Conservation (phyloP, 1,284 basidiomycete genomes). For the Puccinia polysora region DNA sequence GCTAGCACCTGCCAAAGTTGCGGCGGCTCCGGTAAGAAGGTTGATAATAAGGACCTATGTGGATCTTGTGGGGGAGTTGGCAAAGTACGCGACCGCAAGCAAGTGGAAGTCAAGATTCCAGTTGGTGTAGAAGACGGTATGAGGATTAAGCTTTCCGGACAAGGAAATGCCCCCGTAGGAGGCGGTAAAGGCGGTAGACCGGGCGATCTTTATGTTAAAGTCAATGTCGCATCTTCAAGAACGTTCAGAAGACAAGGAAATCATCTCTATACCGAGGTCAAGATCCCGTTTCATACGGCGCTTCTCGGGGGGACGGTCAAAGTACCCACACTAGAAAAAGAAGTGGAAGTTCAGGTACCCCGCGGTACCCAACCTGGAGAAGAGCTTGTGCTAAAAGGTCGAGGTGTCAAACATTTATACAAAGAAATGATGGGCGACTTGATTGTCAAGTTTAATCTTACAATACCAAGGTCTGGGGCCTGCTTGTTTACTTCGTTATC, state of each 20-base stretch:
- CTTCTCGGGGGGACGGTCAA: conserved; percentile 85
- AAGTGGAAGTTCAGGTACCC: conserved; percentile 90
- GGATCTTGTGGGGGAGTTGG: conserved; percentile 78
- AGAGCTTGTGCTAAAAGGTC: conserved; percentile 87
- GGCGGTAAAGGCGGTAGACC: conserved; percentile 57
- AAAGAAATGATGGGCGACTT: conserved; percentile 66
- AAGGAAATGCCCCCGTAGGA: conserved; percentile 77
- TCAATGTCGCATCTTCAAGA: conserved; percentile 77
- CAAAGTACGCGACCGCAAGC: conserved; percentile 73
- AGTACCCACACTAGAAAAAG: conserved; percentile 90
- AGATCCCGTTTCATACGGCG: conserved; percentile 86
- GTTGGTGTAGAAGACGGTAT: conserved; percentile 93
- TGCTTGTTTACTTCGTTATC: neutral
- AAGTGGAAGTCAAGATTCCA: conserved; percentile 72
- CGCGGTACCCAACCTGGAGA: conserved; percentile 92
- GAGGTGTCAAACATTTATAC: conserved; percentile 67
- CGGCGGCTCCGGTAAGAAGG: conserved; percentile 72
- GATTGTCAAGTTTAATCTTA: conserved; percentile 80
- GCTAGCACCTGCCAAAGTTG: conserved; percentile 83
- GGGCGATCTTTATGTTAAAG: conserved; percentile 74
- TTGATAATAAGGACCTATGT: conserved; percentile 76
- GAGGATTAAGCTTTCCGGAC: conserved; percentile 75
- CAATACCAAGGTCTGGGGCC: conserved; percentile 74
- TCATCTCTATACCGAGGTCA: conserved; percentile 84
- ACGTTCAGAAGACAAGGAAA: conserved; percentile 85